phyloP scores from a whole-genome alignment of 2,329 filamentous ascomycete genomes.

The Fusarium sp. region DNA sequence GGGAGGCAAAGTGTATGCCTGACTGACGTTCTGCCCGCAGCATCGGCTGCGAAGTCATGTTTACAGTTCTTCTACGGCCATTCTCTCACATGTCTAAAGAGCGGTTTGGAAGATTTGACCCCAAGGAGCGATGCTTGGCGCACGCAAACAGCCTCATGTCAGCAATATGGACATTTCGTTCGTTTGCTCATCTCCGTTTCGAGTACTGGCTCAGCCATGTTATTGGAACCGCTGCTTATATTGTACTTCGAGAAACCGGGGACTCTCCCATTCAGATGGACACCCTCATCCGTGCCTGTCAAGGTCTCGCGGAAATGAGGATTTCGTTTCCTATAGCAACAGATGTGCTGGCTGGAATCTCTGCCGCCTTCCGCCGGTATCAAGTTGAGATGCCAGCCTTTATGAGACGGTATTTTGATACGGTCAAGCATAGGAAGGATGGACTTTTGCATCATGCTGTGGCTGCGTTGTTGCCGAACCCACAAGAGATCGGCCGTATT shows the following conservation, averaged over 20 bases:
- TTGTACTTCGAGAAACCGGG: neutral
- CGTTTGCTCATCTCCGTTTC: neutral
- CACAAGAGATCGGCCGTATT: too few relatives aligned
- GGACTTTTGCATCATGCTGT: neutral
- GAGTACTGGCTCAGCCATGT: neutral
- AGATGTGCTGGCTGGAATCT: neutral
- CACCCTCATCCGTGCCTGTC: neutral
- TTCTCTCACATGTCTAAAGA: neutral
- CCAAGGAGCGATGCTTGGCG: neutral
- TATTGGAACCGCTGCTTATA: neutral
- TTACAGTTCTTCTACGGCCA: neutral
- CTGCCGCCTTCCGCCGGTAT: neutral
- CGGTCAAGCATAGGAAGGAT: neutral
- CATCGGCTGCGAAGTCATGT: neutral
- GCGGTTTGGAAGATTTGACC: neutral
- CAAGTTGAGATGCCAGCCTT: neutral
- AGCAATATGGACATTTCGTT: neutral
- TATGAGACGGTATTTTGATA: neutral
- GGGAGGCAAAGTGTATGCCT: neutral
- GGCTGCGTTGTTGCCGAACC: too few relatives aligned
- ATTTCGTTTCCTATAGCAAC: neutral
- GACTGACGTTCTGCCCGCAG: neutral
- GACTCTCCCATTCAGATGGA: neutral
- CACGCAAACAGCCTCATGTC: neutral
- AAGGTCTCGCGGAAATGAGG: neutral